Evolutionary conservation across 495 filamentous ascomycete genomes (phyloP).

Genomic region (Mycothermus thermophilus): DNA sequence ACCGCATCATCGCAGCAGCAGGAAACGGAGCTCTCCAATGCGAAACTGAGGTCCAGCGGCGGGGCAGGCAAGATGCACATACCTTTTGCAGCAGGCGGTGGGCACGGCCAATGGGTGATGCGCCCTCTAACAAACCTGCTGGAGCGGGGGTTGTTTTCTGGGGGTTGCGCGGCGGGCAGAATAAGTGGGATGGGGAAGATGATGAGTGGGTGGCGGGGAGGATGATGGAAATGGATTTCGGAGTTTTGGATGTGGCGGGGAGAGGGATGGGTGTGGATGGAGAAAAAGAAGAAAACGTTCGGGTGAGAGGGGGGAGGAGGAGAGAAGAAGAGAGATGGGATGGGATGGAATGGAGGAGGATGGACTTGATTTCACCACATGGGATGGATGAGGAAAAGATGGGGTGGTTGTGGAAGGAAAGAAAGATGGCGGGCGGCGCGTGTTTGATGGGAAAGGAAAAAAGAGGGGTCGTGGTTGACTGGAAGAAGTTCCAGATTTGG

Average conservation of each 20-base stretch:
- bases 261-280: neutral
- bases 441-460: slow-evolving; percentile 9
- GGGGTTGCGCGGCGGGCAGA: neutral
- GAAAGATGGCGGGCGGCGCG: slow-evolving; percentile 2
- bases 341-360: neutral
- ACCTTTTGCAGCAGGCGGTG: slow-evolving; percentile 17
- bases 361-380: slow-evolving; percentile 6
- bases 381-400: too few relatives aligned
- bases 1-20: too few relatives aligned
- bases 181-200: neutral
- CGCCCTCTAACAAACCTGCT: slow-evolving; percentile 1
- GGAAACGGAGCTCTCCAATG: slow-evolving; percentile 14
- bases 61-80: slow-evolving; percentile 17
- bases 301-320: neutral
- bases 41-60: slow-evolving; percentile 7
- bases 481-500: slow-evolving; percentile 6
- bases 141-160: slow-evolving; percentile 1
- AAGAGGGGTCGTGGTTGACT: slow-evolving; percentile 19
- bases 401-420: slow-evolving; percentile 2
- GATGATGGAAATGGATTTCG: too few relatives aligned
- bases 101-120: slow-evolving; percentile 15
- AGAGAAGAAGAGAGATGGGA: neutral
- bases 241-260: slow-evolving; percentile 1
- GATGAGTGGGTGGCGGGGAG: too few relatives aligned
- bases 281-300: neutral